Base-by-base conservation (phyloP, 2,329 filamentous ascomycete species). In the Metarhizium robertsii region DNA sequence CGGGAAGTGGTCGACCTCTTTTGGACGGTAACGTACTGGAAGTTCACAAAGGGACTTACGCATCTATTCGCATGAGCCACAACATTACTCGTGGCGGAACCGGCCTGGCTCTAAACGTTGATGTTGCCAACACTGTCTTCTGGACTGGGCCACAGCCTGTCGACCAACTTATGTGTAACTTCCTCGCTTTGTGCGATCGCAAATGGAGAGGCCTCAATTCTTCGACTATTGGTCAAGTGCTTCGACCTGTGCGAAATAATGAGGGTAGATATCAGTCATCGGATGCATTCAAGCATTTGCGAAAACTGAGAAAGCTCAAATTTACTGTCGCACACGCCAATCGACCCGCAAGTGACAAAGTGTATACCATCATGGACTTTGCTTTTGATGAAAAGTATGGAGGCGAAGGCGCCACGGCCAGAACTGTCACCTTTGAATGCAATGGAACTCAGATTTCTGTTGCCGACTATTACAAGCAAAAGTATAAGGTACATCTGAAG, bases 71-170 rank as follows among this genome's bases (percentile, higher is more conserved):
- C 46, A 79, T 92, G 25, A 87, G 86, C 50, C 79, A 89, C 69
- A 68, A 67, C 57, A 36, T 67, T 16, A 40, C 58, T n/a, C 65
- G 79, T 65, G 71, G 75, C 1, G 78, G 81, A 36, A 79, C 81
- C 30, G 83, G 82, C 8, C 77, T 97, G 6, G 83, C 88, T 0
- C 75, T 99, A 66, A 97, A 96, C 62, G 84, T 95, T 11, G 92
- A 99, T 64, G 87, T 96, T 34, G 87, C 92, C 55, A 96, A 97
- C 66, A 88, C 90, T 0, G 88, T 88, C 13, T 99, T 99, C 73
- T 97, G 89, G 87, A 78, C 71, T 0, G 69, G 65, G 0, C 59
- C 66, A 2, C 69, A 73, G 49, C 66, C 65, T 1, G 53, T 81
- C 4, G 70, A 73, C 18, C 61, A 71, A 3, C 55, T 79, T 2